Evolutionary conservation across 768 basidiomycete species (phyloP), one percentile per base, ranked within the genome.

Genomic region (Floccularia luteovirens): DNA sequence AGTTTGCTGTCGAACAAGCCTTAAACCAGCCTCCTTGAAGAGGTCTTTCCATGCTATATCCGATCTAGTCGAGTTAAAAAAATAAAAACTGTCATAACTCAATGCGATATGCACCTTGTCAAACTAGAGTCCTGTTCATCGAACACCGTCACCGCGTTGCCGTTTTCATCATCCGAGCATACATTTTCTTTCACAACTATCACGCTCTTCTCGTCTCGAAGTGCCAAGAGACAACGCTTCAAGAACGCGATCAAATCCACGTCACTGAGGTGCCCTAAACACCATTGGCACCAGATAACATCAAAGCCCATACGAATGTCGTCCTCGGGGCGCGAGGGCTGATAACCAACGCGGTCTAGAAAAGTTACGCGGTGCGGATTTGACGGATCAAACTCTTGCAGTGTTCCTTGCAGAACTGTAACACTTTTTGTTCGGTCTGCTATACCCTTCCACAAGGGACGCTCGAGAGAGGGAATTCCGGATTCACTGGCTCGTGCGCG

Each of bases 251-350:
- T 71, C 17, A 97, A 74, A 55, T 94, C 87, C 5, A 56, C 53
- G 55, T 93, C 80, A 40, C 69, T 75, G 43, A 96, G 69, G 64
- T 93, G 88, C 2, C 90, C 88, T 12, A 97, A 71, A 64, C 93
- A 94, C 94, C 94, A 98, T 58, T 99, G 94, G 52, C 89, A 90
- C 93, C 90, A 92, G 42, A 94, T 74, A 39, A 92, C 75, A 59
- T 99, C 94, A 60, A 91, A 97, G 1, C 75, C 75, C 31, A 68
- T 62, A n/a, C 65, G 55, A 24, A 75, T 74, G 37, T 73, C 77
- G 24, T 64, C 62, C 27, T 54, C 52, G 20, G 65, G 65, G 19
- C 62, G 60, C 5, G 53, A 50, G 0, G 72, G 67, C n/a, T 61
- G 61, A 54, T 74, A 77, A 2, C 89, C 89, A 4, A 90, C 64